Evolutionary conservation across 192 early-diverging fungal genomes (phyloP), one percentile per base, ranked within the genome.

Genomic region (Coemansia sp.): DNA sequence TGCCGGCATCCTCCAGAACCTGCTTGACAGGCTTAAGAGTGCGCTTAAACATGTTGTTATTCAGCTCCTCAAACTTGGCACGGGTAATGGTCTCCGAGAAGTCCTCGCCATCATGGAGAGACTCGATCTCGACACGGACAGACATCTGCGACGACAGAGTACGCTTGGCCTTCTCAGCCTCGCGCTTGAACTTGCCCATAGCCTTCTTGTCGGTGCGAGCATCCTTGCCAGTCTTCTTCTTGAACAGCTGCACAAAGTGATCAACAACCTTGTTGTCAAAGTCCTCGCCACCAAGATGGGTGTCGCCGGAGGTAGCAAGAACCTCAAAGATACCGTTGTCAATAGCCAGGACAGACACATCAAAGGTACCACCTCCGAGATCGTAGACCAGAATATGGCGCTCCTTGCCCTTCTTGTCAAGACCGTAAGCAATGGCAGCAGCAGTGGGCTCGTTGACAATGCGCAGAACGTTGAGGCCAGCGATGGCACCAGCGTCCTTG

Each of bases 101-200:
- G 84, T 94, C 90, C 88, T 95, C 76, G 65, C 78, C 94, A 55
- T 94, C 91, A 63, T 86, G 79, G 82, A 98, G 90, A 25, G 94
- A 89, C 81, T 98, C 94, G 60, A 98, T 89, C 73, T 98, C 94
- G 55, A 98, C 87, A 66, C 91, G 91, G 71, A 92, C 90, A 67
- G 92, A 92, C 87, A 92, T 91, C 77, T 93, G 91, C 67, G 93
- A 93, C 55, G 96, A 98, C 8, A 98, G 85, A 52, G 93, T 88
- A 76, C 94, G 93, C 89, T 98, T 98, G 86, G 96, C 96, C 87
- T 94, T 93, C 80, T 98, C 96, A 54, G 87, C 93, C 96, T 95
- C 95, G 67, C 92, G 88, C 87, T 94, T 94, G 66, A 97, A 85
- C 83, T 94, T 94, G 80, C 94, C 93, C 85, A 98, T 91, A 50